Conservation (phyloP, 805 yeast genomes). For the Metschnikowia chrysomelidarum region DNA sequence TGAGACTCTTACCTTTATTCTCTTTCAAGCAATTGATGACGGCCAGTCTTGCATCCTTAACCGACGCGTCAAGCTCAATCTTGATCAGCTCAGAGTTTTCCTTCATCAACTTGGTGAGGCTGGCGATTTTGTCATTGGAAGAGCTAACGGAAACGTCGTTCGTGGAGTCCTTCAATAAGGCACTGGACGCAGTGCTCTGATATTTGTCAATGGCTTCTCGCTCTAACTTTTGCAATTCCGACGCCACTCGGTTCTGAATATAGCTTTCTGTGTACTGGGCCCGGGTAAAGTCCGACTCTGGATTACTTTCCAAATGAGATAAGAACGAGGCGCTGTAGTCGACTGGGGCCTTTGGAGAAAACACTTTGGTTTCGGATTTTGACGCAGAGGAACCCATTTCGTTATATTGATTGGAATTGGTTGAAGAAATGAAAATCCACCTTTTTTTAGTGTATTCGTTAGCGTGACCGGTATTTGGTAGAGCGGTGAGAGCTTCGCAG, state of each 20-base stretch:
- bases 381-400: constrained; percentile 62
- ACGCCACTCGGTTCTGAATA: constrained; percentile 62
- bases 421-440: neutral
- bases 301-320: constrained; percentile 57
- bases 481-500: no score
- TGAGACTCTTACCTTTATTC: constrained; percentile 63
- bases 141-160: constrained; percentile 31
- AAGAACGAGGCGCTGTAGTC: constrained; percentile 65
- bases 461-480: no score
- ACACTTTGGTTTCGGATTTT: constrained; percentile 63
- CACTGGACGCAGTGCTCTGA: constrained; percentile 45
- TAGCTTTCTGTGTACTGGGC: constrained; percentile 65
- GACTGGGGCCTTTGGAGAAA: constrained; percentile 64
- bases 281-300: constrained; percentile 70
- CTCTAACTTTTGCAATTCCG: constrained; percentile 54
- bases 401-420: neutral
- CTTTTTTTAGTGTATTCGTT: no score
- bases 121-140: constrained; percentile 42
- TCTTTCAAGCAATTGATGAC: constrained; percentile 61
- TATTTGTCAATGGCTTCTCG: constrained; percentile 50
- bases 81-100: constrained; percentile 34
- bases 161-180: constrained; percentile 36
- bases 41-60: constrained; percentile 45
- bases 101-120: constrained; percentile 33
- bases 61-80: constrained; percentile 35